Conservation (phyloP, 192 early-diverging fungal species). For the Linderina pennispora region DNA sequence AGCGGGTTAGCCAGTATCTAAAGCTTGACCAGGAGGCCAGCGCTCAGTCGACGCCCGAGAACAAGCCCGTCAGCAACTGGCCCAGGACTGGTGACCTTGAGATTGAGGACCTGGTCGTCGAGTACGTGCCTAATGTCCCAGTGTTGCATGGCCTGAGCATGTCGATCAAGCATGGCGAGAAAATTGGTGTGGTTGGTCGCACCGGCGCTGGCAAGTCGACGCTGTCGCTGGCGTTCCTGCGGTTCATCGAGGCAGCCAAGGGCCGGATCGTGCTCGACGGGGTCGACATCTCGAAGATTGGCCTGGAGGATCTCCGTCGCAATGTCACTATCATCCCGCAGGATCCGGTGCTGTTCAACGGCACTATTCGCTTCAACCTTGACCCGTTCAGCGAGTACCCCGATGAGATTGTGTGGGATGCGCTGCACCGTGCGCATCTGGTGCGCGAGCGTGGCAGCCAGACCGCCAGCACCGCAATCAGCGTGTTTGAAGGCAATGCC, state of each 20-base stretch:
- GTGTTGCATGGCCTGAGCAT: conserved; percentile 74
- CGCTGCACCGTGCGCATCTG: conserved; percentile 71
- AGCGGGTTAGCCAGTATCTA: conserved; percentile 78
- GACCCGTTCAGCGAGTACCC: conserved; percentile 79
- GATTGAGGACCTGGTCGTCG: conserved; percentile 61
- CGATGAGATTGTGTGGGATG: conserved; percentile 74
- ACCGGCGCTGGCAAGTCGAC: conserved; percentile 82
- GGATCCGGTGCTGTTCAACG: conserved; percentile 77
- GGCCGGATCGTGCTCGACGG: conserved; percentile 70
- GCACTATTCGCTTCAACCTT: conserved; percentile 80
- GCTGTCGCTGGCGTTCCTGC: conserved; percentile 65
- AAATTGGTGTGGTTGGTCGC: conserved; percentile 88
- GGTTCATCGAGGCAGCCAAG: conserved; percentile 64
- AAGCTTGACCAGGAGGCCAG: conserved; percentile 70
- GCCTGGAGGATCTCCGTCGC: conserved; percentile 70
- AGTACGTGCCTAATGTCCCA: conserved; percentile 70
- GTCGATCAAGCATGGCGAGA: conserved; percentile 60
- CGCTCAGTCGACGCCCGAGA: conserved; percentile 45
- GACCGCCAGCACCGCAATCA: conserved; percentile 12
- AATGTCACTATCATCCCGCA: conserved; percentile 87
- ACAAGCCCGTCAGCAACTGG: conserved; percentile 52
- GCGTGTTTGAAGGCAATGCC: not conserved
- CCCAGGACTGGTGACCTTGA: conserved; percentile 63
- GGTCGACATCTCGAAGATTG: conserved; percentile 66
- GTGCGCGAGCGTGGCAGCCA: conserved; percentile 26